Evolutionary conservation across 805 yeast genomes (phyloP), one percentile per base, ranked within the genome.

Genomic region (Komagataella ulmi): DNA sequence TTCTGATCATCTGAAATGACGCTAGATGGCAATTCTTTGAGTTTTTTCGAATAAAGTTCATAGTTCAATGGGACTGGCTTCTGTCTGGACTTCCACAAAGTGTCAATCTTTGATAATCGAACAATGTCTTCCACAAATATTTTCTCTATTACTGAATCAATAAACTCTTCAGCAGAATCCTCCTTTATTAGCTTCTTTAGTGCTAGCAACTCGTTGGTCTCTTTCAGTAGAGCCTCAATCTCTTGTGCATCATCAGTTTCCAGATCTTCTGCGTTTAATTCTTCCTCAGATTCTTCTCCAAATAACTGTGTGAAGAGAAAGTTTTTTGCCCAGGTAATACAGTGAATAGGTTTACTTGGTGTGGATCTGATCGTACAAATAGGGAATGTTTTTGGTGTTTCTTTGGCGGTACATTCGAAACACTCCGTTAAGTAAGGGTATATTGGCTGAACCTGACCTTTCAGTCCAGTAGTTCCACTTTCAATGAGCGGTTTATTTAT

Each of bases 361-460:
- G 99, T 93, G 5, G 97, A 88, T 56, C 99, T 74, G 53, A 93
- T 93, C 0, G 99, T 93, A 65, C 99, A 93, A 1, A 93, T 97
- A 0, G 99, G 97, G 64, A 81, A 93, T 0, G 93, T 76, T 61
- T 86, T 89, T 5, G 97, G 96, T 0, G 95, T 82, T 44, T 81
- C 93, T 60, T 91, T 88, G 4, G 84, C 79, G 23, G 81, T 79
- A 66, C 99, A 93, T 55, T 89, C 97, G 66, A 89, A 95, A 66
- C 99, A 93, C 68, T 93, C 99, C 2, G 95, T 81, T 49, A 69
- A 58, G 50, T 83, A 80, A 1, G 96, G 95, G 55, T 79, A 74
- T 52, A 93, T 91, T 2, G 97, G 97, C 61, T 88, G 96, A 40
- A 87, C 86, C 64, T 93, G 97, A 19, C 99, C 99, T 55, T 81